Percentiles rank a stretch among this genome's conserved stretches.
Evolutionary conservation across 2,329 filamentous ascomycete genomes (phyloP).

Genomic region (Hypoxylon rubiginosum): DNA sequence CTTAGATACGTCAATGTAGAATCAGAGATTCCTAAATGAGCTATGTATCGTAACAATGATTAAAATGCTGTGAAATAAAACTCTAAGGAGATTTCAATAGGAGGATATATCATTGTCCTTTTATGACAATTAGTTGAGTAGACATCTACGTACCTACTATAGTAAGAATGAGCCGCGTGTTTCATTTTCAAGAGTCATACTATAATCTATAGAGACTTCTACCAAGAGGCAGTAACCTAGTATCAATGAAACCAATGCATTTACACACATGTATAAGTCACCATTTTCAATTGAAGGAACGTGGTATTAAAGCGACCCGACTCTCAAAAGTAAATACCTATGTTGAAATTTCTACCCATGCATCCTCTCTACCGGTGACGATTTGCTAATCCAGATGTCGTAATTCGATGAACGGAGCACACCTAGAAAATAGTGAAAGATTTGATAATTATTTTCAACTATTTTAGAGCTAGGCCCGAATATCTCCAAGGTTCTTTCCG

Average conservation of each 20-base stretch:
- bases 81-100: background rate
- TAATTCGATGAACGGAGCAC: background rate
- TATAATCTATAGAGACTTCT: background rate
- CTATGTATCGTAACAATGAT: background rate
- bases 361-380: background rate
- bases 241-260: too few species aligned
- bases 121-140: background rate
- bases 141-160: background rate
- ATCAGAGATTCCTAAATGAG: background rate
- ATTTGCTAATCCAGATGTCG: background rate
- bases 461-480: background rate
- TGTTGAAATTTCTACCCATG: background rate
- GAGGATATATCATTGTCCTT: background rate
- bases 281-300: too few species aligned
- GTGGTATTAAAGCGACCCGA: too few species aligned
- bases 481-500: too few species aligned
- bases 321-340: too few species aligned
- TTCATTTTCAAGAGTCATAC: background rate
- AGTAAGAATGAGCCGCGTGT: background rate
- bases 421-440: conserved; percentile 9
- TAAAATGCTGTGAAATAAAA: background rate
- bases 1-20: background rate
- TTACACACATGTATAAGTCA: too few species aligned
- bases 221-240: too few species aligned
- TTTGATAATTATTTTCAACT: conserved; percentile 6